These are phyloP conservation scores for Colletotrichum sp. DNA, from an alignment of 2,329 filamentous ascomycete species.

Conservation along the genomic window DNA sequence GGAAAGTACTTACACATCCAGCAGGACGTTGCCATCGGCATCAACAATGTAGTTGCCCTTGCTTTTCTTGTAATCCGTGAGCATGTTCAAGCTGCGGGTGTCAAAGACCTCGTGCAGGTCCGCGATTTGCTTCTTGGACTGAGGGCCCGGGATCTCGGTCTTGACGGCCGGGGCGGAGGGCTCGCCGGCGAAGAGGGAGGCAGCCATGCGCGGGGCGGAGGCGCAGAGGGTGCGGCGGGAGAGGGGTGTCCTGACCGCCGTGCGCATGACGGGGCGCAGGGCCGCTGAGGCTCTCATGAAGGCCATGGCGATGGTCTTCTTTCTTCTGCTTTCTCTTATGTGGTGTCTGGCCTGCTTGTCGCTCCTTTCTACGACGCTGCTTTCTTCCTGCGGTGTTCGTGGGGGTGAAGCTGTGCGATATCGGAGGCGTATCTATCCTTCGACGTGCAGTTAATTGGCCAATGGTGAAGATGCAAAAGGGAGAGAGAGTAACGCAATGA, in stretches of 20 bases:
- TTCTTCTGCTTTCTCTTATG: background rate
- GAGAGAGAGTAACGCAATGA: background rate
- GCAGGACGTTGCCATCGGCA: conserved; percentile 72
- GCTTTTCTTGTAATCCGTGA: conserved; percentile 76
- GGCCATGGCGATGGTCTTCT: conserved; percentile 6
- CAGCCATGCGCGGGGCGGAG: conserved; percentile 16
- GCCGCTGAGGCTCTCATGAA: conserved; percentile 12
- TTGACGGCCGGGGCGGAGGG: conserved; percentile 58
- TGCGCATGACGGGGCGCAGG: conserved; percentile 15
- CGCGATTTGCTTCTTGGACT: conserved; percentile 70
- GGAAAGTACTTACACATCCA: conserved; percentile 66
- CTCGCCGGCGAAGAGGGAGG: conserved; percentile 50
- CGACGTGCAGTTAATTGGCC: background rate
- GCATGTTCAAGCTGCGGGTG: conserved; percentile 84
- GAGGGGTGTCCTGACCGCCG: background rate
- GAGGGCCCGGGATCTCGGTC: conserved; percentile 76
- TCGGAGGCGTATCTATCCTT: background rate
- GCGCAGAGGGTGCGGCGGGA: conserved; percentile 12
- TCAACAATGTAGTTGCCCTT: conserved; percentile 83
- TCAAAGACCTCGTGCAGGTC: conserved; percentile 83
- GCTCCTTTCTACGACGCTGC: background rate
- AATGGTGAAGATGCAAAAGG: background rate
- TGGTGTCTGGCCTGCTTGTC: background rate
- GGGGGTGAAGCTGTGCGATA: background rate
- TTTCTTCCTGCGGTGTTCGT: background rate